Conservation (phyloP, 306 rosid species). For the Ochetophila trinervis region DNA sequence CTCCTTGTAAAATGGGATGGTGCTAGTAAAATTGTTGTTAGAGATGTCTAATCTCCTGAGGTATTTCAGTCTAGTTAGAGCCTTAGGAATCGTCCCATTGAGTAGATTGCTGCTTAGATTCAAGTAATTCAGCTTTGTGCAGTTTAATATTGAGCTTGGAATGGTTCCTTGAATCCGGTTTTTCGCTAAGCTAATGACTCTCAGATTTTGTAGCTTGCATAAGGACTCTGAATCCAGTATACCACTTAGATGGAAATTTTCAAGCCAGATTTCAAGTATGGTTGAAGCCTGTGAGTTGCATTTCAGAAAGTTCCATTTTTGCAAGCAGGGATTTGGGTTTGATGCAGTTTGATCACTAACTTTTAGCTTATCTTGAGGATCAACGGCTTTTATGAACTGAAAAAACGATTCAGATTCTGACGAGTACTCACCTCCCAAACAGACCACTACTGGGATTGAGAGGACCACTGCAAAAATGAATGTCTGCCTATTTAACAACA, state of each 20-base stretch:
- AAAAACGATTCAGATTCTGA: conserved; percentile 29
- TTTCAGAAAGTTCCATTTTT: conserved; percentile 29
- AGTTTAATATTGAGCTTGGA: conserved; percentile 36
- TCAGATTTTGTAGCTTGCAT: conserved; percentile 35
- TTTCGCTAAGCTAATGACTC: conserved; percentile 36
- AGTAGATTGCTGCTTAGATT: conserved; percentile 51
- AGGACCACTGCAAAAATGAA: conserved; percentile 10
- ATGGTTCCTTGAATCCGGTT: conserved; percentile 34
- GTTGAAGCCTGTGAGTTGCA: conserved; percentile 21
- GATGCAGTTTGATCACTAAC: conserved; percentile 3
- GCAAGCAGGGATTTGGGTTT: conserved; percentile 14
- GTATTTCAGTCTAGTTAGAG: conserved; percentile 42
- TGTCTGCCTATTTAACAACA: conserved; percentile 19
- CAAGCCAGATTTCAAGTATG: conserved; percentile 37
- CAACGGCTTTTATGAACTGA: conserved; percentile 33
- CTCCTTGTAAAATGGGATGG: conserved; percentile 14
- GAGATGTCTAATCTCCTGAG: conserved; percentile 53
- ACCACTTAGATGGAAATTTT: conserved; percentile 34
- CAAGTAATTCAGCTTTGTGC: conserved; percentile 45
- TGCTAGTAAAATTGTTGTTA: conserved; percentile 38
- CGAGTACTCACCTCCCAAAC: conserved; percentile 12
- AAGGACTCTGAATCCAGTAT: conserved; percentile 35
- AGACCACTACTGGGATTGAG: neutral
- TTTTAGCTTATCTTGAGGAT: conserved; percentile 27
- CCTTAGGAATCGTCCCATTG: conserved; percentile 53